A percentile compares a stretch with the other conserved stretches of the same genome.
Evolutionary conservation across 2,329 filamentous ascomycete species (phyloP).

Genomic region (Dichotomopilus funicola): DNA sequence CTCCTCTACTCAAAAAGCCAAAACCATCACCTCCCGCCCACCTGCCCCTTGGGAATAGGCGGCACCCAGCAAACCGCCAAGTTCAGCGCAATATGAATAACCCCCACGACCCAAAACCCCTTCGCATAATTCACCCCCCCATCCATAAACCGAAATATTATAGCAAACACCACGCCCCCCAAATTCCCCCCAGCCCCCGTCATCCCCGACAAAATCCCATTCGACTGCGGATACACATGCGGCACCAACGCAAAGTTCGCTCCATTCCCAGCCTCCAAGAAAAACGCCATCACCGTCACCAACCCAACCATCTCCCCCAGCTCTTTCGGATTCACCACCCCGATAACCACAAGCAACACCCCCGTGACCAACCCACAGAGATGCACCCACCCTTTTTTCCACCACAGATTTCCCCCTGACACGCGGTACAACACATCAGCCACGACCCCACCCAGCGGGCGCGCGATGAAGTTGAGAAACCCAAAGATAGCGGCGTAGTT

Average conservation of each 20-base stretch:
- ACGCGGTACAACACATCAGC: conserved; percentile 44
- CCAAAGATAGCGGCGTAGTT: conserved; percentile 67
- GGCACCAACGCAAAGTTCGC: conserved; percentile 81
- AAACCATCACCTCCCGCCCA: conserved; percentile 31
- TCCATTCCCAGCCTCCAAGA: conserved; percentile 79
- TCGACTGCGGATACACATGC: conserved; percentile 76
- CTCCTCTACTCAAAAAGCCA: too few relatives aligned
- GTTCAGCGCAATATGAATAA: conserved; percentile 65
- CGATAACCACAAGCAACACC: conserved; percentile 54
- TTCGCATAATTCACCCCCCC: conserved; percentile 59
- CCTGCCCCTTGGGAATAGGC: conserved; percentile 48
- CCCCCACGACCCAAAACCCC: conserved; percentile 75
- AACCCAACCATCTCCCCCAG: conserved; percentile 66
- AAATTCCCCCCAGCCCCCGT: conserved; percentile 77
- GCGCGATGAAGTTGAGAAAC: conserved; percentile 61
- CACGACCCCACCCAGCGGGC: conserved; percentile 59
- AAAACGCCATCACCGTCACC: conserved; percentile 69
- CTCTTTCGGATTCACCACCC: conserved; percentile 55
- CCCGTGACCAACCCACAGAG: conserved; percentile 57
- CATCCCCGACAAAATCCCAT: conserved; percentile 69
- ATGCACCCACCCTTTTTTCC: conserved; percentile 53
- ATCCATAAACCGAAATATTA: conserved; percentile 69
- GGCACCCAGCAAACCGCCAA: conserved; percentile 51
- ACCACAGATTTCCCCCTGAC: conserved; percentile 32
- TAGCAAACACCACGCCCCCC: conserved; percentile 76